Evolutionary conservation across 768 basidiomycete species (phyloP), one percentile per base, ranked within the genome.

Genomic region (Kwoniella sp.): DNA sequence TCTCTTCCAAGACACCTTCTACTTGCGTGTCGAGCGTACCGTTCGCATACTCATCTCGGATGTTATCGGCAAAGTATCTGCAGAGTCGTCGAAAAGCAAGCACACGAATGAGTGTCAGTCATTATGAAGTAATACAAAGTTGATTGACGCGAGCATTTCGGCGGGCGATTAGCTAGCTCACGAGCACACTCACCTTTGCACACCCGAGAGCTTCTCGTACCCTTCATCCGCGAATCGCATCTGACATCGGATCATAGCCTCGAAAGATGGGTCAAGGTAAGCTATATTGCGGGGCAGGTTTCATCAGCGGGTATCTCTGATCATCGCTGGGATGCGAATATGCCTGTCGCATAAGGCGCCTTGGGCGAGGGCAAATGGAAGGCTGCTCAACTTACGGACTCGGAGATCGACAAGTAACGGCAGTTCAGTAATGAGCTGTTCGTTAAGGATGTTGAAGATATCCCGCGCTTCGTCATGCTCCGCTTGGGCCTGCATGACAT

Each of bases 221-320:
- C 95, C 94, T 73, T 99, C 95, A 80, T 97, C 92, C 0, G 95
- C 94, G 77, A 98, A 98, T 76, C 94, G 93, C 76, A 91, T 87
- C 77, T 99, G 96, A 87, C 96, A 91, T 30, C 96, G 87, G 57
- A 84, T 75, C 95, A 98, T 98, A 52, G 95, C 92, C 82, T 98
- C 96, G 79, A 98, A 98, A 71, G 91, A 93, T 4, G 96, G 96
- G 80, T 98, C 96, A 69, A 98, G 94, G 85, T 92, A 99, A 0
- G 96, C 79, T 81, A 52, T 20, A 17, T 23, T 5, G n/a, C 37
- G 37, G 58, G 53, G 4, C 26, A 26, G 20, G 28, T 1, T 48
- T 48, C 22, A 51, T 51, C 55, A 28, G 48, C 37, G 20, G 51
- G 4, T 50, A 63, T 34, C 31, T 50, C 25, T 7, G n/a, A n/a